phyloP scores from a whole-genome alignment of 768 basidiomycete species.

The Pleurotus tuber-regium region DNA sequence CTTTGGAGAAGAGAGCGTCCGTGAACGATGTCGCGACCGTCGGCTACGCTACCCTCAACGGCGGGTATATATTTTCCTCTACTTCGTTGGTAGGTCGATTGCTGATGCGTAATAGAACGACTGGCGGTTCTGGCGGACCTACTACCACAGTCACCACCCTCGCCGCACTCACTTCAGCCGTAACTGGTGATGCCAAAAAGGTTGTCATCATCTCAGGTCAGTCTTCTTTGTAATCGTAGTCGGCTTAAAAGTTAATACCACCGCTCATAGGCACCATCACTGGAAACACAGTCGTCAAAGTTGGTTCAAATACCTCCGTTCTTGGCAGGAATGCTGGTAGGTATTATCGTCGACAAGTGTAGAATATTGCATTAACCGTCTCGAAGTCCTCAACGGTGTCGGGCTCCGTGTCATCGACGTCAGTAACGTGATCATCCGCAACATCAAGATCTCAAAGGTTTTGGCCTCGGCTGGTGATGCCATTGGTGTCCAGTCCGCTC shows the following conservation, averaged over 20 bases:
- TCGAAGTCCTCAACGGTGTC: conserved; percentile 39
- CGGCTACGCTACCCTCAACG: conserved; percentile 35
- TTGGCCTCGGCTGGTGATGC: conserved; percentile 43
- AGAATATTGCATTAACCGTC: background rate
- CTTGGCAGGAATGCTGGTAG: conserved; percentile 37
- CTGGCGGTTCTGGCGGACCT: conserved; percentile 42
- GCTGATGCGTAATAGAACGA: conserved; percentile 27
- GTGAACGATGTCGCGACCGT: conserved; percentile 33
- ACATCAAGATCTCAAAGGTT: conserved; percentile 48
- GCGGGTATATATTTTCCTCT: conserved; percentile 24
- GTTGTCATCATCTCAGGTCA: conserved; percentile 43
- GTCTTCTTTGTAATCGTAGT: background rate
- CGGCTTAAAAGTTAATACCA: background rate
- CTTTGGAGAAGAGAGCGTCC: conserved; percentile 32
- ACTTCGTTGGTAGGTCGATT: background rate
- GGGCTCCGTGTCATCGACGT: conserved; percentile 42
- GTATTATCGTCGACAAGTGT: conserved; percentile 13
- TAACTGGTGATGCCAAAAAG: conserved; percentile 38
- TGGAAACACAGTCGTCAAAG: conserved; percentile 38
- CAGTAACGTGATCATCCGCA: conserved; percentile 46
- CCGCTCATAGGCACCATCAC: conserved; percentile 34
- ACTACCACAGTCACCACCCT: conserved; percentile 42
- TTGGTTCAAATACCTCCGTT: conserved; percentile 44
- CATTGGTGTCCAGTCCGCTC: conserved; percentile 38
- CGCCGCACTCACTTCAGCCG: conserved; percentile 37